Conservation (phyloP, 2,329 filamentous ascomycete species). For the Aspergillus sp. region DNA sequence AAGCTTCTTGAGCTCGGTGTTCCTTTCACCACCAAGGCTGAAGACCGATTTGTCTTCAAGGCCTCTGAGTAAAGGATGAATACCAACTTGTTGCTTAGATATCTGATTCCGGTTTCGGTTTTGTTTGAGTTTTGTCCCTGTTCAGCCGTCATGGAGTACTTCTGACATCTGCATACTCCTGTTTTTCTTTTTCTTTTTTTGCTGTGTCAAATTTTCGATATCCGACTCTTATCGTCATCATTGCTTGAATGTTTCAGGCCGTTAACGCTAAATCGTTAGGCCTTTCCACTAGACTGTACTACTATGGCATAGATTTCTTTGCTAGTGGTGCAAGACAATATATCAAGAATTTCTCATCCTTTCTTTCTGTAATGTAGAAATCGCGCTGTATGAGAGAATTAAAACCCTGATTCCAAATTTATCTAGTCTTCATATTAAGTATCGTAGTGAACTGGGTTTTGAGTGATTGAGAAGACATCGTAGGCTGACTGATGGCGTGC, state of each 20-base stretch:
- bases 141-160: slow-evolving; percentile 13
- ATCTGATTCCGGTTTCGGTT: slow-evolving; percentile 3
- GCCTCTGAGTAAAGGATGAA: slow-evolving; percentile 36
- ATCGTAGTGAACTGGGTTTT: not conserved
- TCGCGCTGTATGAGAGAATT: not conserved
- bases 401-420: too few relatives aligned
- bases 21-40: slow-evolving; percentile 71
- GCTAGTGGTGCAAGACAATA: slow-evolving; percentile 1
- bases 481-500: not conserved
- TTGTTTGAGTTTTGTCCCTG: slow-evolving; percentile 3
- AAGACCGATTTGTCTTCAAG: slow-evolving; percentile 65
- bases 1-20: slow-evolving; percentile 95
- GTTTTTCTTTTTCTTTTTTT: slow-evolving; percentile 4
- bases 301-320: slow-evolving; percentile 8
- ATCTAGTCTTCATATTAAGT: too few relatives aligned
- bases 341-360: not conserved
- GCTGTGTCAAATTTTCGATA: slow-evolving; percentile 12
- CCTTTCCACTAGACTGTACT: slow-evolving; percentile 7
- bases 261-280: not conserved
- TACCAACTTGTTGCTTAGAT: slow-evolving; percentile 1
- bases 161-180: slow-evolving; percentile 2
- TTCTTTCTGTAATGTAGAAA: not conserved
- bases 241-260: slow-evolving; percentile 2
- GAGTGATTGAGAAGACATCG: not conserved
- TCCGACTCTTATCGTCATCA: slow-evolving; percentile 10